Evolutionary conservation across 2,329 filamentous ascomycete genomes (phyloP), one percentile per base, ranked within the genome.

Genomic region (Pseudogymnoascus sp.): DNA sequence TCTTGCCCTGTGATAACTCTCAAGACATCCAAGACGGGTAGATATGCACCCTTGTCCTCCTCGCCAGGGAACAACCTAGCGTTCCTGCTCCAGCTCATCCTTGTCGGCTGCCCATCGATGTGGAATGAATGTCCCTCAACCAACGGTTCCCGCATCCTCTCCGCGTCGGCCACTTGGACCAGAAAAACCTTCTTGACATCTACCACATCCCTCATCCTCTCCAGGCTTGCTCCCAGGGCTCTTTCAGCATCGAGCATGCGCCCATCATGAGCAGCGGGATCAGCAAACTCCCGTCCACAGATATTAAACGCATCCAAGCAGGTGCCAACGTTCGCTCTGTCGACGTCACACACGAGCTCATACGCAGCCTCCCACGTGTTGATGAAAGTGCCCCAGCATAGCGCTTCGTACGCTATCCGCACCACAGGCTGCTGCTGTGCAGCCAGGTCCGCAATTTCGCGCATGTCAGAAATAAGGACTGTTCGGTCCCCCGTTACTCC

Each of bases 291-390:
- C 4, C 85, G 76, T 0, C 84, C 89, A 0, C 88, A 83, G 63
- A 92, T 88, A 72, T 92, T 90, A 76, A 91, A 92, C 0, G 86
- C 90, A 73, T 92, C 89, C 23, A 92, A 78, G 70, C 88, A 91
- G 42, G 91, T 77, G 6, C 89, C 89, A 69, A 92, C 91, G 73
- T 92, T 92, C 5, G 80, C 74, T 5, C 87, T 74, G 71, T 89
- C 78, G 23, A 92, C 88, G 2, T 75, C 76, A 67, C 79, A 74
- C 0, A 92, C 84, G 1, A 91, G 76, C 5, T 86, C 82, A 86
- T 87, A 93, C 66, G 82, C 84, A 9, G 77, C 75, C 71, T 92
- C 88, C 90, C 90, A 93, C 0, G 79, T 85, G 70, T 90, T 80
- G 63, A 86, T 77, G 60, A 84, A 80, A 0, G 88, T 91, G 6